These are phyloP conservation scores for Aspergillus sergii DNA, from an alignment of 2,329 filamentous ascomycete species.

Conservation along the genomic window DNA sequence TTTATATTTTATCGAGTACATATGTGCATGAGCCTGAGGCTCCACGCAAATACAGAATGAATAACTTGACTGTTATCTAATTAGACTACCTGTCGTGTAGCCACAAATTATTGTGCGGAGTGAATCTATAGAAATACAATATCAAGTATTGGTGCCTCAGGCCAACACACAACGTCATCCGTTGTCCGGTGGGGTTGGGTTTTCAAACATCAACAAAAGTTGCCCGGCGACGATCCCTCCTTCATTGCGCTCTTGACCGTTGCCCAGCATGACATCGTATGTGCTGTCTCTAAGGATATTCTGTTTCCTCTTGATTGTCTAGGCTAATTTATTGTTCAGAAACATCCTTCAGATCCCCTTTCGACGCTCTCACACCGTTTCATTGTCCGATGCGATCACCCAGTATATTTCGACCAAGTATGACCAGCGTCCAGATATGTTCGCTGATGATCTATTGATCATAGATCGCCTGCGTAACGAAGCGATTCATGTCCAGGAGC, in stretches of 20 bases:
- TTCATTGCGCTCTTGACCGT: constrained; percentile 15
- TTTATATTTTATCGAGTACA: constrained; percentile 21
- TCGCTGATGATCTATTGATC: constrained; percentile 80
- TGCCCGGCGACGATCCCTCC: constrained; percentile 14
- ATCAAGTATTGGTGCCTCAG: constrained; percentile 24
- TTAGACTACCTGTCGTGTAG: neutral
- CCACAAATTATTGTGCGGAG: neutral
- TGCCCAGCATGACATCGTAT: constrained; percentile 39
- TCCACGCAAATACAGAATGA: constrained; percentile 28
- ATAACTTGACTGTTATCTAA: neutral
- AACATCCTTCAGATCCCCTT: constrained; percentile 77
- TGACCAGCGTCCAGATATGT: constrained; percentile 98
- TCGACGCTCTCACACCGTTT: constrained; percentile 77
- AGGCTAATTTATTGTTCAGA: constrained; percentile 26
- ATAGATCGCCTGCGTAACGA: constrained; percentile 82
- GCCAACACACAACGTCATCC: constrained; percentile 33
- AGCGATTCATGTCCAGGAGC: constrained; percentile 85
- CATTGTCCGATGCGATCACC: constrained; percentile 79
- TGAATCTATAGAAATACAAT: neutral
- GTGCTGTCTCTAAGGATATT: constrained; percentile 12
- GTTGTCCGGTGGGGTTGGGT: constrained; percentile 34
- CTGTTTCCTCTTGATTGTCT: neutral
- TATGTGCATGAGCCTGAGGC: constrained; percentile 24
- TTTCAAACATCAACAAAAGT: constrained; percentile 34
- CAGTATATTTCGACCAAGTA: constrained; percentile 98